These are phyloP conservation scores for Biancaea sappan DNA, from an alignment of 306 rosid species.

Conservation along the genomic window DNA sequence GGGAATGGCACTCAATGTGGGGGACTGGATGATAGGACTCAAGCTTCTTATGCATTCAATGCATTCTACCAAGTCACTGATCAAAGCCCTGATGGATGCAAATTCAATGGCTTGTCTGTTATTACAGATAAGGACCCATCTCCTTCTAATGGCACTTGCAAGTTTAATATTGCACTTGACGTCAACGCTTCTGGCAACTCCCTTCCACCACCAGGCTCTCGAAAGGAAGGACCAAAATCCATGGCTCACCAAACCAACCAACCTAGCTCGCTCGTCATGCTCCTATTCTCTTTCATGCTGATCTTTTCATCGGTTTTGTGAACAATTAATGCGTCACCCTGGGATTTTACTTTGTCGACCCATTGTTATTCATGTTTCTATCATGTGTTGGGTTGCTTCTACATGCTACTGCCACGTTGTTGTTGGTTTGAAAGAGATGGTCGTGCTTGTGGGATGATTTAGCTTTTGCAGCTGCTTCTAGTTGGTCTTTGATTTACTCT, in stretches of 20 bases:
- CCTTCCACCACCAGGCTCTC: neutral
- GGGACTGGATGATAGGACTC: slow-evolving; percentile 3
- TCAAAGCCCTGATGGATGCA: neutral
- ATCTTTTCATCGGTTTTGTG: neutral
- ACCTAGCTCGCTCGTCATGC: neutral
- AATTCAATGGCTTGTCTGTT: neutral
- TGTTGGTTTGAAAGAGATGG: no score
- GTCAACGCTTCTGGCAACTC: neutral
- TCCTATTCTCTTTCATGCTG: no score
- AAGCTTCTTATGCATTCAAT: slow-evolving; percentile 20
- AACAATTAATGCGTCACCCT: no score
- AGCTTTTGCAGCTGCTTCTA: no score
- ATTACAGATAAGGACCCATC: slow-evolving; percentile 1
- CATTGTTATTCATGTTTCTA: no score
- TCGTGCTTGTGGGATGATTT: no score
- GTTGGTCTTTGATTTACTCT: no score
- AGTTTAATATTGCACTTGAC: slow-evolving; percentile 16
- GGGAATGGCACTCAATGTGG: slow-evolving; percentile 7
- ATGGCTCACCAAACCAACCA: neutral
- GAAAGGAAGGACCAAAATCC: neutral
- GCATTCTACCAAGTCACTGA: slow-evolving; percentile 12
- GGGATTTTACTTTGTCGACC: no score
- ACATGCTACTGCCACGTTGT: no score
- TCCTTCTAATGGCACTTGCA: neutral
- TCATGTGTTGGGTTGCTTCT: no score